Evolutionary conservation across 2,329 filamentous ascomycete genomes (phyloP).

Genomic region (Chaetomiaceae sp.): DNA sequence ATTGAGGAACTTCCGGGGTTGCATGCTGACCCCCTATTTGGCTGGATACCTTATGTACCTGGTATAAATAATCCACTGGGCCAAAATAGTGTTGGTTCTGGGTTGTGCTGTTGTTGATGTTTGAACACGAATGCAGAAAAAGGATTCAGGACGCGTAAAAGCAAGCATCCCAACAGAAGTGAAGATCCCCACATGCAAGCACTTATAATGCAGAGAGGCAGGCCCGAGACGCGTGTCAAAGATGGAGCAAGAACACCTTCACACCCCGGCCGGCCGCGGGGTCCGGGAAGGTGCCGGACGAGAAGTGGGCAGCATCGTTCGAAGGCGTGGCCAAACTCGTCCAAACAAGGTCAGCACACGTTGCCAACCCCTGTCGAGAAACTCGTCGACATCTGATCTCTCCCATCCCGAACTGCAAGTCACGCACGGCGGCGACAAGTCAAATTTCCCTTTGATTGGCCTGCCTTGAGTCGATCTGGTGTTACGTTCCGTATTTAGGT

Average conservation of each 20-base stretch:
- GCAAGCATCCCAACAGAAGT: neutral
- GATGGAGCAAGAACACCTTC: neutral
- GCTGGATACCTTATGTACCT: too few species aligned
- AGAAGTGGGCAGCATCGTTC: neutral
- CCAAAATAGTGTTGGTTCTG: too few species aligned
- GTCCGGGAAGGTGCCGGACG: slow-evolving; percentile 2
- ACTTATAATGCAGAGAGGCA: too few species aligned
- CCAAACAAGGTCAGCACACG: neutral
- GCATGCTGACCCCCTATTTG: slow-evolving; percentile 9
- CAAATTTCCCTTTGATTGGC: neutral
- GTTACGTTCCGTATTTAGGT: neutral
- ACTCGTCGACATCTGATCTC: neutral
- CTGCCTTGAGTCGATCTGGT: slow-evolving; percentile 1
- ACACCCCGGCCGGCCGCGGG: slow-evolving; percentile 3
- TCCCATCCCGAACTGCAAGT: neutral
- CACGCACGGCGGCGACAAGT: neutral
- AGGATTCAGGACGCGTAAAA: neutral
- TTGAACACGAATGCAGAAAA: neutral
- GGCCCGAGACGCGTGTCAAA: too few species aligned
- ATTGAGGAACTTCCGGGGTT: slow-evolving; percentile 28
- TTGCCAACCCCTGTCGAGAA: neutral
- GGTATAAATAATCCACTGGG: too few species aligned
- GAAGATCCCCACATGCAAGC: neutral
- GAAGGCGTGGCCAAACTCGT: too few species aligned
- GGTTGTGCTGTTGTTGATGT: neutral